Evolutionary conservation across 2,329 filamentous ascomycete species (phyloP).

Genomic region (Claviceps humidiphila): DNA sequence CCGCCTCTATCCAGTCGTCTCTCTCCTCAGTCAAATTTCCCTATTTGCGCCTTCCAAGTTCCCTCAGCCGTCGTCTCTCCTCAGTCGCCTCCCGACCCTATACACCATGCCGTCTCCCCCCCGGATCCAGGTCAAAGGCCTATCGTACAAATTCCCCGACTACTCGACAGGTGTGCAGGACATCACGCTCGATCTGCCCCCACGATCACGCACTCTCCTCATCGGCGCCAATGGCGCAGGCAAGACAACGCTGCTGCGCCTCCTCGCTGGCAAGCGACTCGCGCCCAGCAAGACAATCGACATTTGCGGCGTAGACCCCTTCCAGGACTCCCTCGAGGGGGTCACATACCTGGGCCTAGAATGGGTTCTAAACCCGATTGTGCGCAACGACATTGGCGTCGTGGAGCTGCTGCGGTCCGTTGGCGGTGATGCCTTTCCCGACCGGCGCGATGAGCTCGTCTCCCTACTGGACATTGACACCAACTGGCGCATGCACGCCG

Average conservation of each 20-base stretch:
- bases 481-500: conserved; percentile 88
- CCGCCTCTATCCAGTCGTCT: background rate
- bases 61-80: background rate
- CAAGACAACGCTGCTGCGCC: conserved; percentile 90
- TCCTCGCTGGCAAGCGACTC: conserved; percentile 89
- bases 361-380: conserved; percentile 96
- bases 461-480: conserved; percentile 83
- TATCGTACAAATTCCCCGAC: conserved; percentile 85
- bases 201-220: conserved; percentile 74
- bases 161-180: conserved; percentile 64
- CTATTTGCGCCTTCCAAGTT: too few species aligned
- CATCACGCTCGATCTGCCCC: conserved; percentile 63
- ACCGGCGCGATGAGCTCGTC: conserved; percentile 75
- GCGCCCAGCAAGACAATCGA: conserved; percentile 62
- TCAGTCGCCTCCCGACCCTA: background rate
- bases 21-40: background rate
- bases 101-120: conserved; percentile 22
- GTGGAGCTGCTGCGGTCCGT: conserved; percentile 72
- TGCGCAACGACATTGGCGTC: conserved; percentile 88
- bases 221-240: conserved; percentile 96
- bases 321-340: conserved; percentile 78
- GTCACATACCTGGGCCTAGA: conserved; percentile 95
- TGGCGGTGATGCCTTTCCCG: conserved; percentile 72
- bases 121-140: conserved; percentile 57
- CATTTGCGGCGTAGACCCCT: conserved; percentile 79